Evolutionary conservation across 2,329 filamentous ascomycete genomes (phyloP).

Genomic region (Cladosporium sp.): DNA sequence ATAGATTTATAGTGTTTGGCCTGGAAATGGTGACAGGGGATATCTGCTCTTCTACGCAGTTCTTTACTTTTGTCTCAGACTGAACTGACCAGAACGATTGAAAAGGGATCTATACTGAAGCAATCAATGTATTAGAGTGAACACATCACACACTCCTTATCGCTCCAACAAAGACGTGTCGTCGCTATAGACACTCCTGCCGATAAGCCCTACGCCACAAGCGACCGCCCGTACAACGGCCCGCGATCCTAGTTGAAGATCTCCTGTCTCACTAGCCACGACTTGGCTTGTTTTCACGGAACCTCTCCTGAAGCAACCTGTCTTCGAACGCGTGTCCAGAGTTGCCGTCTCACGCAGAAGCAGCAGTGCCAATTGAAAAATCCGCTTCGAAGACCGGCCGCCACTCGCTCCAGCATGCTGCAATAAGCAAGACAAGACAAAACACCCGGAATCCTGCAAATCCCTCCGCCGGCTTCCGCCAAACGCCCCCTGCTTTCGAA

Average conservation of each 20-base stretch:
- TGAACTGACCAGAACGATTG: not conserved
- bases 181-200: constrained; percentile 5
- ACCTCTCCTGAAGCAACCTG: constrained; percentile 3
- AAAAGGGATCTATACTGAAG: not conserved
- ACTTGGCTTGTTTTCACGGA: not conserved
- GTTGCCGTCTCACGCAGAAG: no score
- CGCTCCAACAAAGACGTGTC: not conserved
- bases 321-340: no score
- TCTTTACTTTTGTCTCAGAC: not conserved
- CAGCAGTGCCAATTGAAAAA: no score
- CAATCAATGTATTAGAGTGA: not conserved
- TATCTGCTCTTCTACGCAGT: not conserved
- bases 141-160: not conserved
- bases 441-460: not conserved
- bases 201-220: constrained; percentile 13
- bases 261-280: constrained; percentile 6
- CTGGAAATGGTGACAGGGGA: not conserved
- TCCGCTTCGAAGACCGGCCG: not conserved
- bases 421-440: not conserved
- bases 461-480: constrained; percentile 7
- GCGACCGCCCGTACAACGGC: constrained; percentile 3
- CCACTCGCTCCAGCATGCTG: not conserved
- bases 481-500: constrained; percentile 1
- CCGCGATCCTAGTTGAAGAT: constrained; percentile 4
- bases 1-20: not conserved